Percentiles rank a stretch among this genome's conserved stretches.
phyloP scores from a whole-genome alignment of 345 rosid genomes.

The Arabis alpina region DNA sequence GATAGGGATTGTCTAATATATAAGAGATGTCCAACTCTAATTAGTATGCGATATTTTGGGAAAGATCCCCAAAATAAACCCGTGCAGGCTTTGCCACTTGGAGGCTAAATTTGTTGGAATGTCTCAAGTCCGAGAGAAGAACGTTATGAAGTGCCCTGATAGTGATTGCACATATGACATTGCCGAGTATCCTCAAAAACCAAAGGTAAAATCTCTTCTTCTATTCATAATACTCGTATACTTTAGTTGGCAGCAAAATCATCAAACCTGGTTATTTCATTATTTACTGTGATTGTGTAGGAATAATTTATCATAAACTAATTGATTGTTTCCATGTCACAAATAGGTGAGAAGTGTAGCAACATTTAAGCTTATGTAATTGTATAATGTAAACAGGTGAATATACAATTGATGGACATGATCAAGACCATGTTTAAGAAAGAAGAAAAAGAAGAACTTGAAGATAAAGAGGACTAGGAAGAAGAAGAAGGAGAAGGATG shows the following conservation, averaged over 20 bases:
- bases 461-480: neutral
- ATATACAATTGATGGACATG: conserved; percentile 61
- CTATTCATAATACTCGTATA: neutral
- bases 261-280: too few species aligned
- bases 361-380: too few species aligned
- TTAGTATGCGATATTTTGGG: too few species aligned
- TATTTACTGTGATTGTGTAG: too few species aligned
- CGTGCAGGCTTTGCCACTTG: conserved; percentile 9
- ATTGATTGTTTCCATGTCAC: too few species aligned
- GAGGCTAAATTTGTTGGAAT: conserved; percentile 57
- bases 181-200: conserved; percentile 60
- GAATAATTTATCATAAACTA: too few species aligned
- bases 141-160: conserved; percentile 62
- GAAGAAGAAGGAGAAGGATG: neutral
- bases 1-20: too few species aligned
- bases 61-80: too few species aligned
- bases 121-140: conserved; percentile 52
- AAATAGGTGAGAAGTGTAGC: too few species aligned
- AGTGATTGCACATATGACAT: conserved; percentile 58
- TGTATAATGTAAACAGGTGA: conserved; percentile 51
- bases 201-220: conserved; percentile 45
- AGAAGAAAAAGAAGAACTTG: neutral
- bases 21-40: too few species aligned
- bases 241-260: too few species aligned
- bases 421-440: conserved; percentile 53